Conservation (phyloP, 495 filamentous ascomycete species). For the Penicillium subrubescens region DNA sequence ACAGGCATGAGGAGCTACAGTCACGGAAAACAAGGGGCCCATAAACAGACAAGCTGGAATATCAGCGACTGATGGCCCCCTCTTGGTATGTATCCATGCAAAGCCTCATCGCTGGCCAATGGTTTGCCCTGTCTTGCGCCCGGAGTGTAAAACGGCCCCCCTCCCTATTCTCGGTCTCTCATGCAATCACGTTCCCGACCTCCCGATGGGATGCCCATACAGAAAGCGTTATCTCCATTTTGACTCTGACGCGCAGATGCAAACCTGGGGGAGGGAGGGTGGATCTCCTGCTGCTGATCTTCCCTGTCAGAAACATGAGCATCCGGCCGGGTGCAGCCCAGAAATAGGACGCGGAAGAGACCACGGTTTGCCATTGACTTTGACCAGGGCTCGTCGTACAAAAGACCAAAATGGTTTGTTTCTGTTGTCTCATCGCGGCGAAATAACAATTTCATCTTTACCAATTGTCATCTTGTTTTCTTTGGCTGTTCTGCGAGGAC, state of each 20-base stretch:
- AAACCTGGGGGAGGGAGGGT: background rate
- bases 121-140: slow-evolving; percentile 1
- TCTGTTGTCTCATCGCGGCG: slow-evolving; percentile 11
- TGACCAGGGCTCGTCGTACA: slow-evolving; percentile 14
- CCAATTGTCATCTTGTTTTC: background rate
- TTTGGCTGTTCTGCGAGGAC: background rate
- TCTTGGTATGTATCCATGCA: slow-evolving; percentile 10
- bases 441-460: slow-evolving; percentile 11
- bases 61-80: slow-evolving; percentile 7
- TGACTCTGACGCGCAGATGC: background rate
- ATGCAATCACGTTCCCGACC: background rate
- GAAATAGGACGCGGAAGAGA: slow-evolving; percentile 19
- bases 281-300: background rate
- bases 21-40: slow-evolving; percentile 15
- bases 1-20: slow-evolving; percentile 23
- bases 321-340: slow-evolving; percentile 27
- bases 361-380: slow-evolving; percentile 13
- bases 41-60: slow-evolving; percentile 13
- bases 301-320: slow-evolving; percentile 21
- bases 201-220: slow-evolving; percentile 12
- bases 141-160: slow-evolving; percentile 7
- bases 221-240: background rate
- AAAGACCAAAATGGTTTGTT: background rate
- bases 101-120: slow-evolving; percentile 17
- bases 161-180: slow-evolving; percentile 1